These are phyloP conservation scores for Myriosclerotinia curreyana DNA, from an alignment of 2,329 filamentous ascomycete genomes.

Conservation along the genomic window DNA sequence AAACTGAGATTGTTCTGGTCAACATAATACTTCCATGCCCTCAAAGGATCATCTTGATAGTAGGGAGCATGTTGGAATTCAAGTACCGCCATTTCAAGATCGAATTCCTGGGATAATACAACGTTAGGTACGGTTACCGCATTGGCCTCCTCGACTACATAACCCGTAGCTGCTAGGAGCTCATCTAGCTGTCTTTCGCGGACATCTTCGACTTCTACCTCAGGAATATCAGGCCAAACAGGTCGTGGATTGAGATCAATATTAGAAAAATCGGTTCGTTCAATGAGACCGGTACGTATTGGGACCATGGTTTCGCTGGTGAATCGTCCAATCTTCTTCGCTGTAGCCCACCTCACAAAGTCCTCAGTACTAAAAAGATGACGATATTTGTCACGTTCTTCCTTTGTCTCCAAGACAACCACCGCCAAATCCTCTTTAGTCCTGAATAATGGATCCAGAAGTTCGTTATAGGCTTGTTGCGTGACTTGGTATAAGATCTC, in stretches of 20 bases:
- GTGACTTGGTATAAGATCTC: constrained; percentile 87
- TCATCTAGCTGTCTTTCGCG: constrained; percentile 34
- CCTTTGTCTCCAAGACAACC: constrained; percentile 60
- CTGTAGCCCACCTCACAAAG: constrained; percentile 38
- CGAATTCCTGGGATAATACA: constrained; percentile 13
- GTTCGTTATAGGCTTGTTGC: constrained; percentile 88
- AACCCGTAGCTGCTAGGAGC: constrained; percentile 34
- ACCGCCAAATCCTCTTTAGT: constrained; percentile 74
- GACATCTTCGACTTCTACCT: constrained; percentile 36
- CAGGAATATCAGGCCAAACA: constrained; percentile 28
- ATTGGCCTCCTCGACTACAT: constrained; percentile 36
- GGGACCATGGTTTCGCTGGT: background rate
- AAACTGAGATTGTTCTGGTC: background rate
- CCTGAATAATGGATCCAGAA: constrained; percentile 84
- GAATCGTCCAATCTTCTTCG: constrained; percentile 18
- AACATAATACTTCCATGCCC: constrained; percentile 14
- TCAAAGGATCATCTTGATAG: background rate
- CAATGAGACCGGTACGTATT: background rate
- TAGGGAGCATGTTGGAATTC: constrained; percentile 4
- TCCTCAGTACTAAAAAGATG: constrained; percentile 48
- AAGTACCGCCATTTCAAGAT: constrained; percentile 3
- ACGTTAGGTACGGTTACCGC: background rate
- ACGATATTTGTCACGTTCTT: constrained; percentile 56
- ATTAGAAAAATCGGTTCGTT: background rate
- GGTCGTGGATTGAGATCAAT: constrained; percentile 3